Conservation (phyloP, 2,329 filamentous ascomycete species). For the Ilyonectria robusta region DNA sequence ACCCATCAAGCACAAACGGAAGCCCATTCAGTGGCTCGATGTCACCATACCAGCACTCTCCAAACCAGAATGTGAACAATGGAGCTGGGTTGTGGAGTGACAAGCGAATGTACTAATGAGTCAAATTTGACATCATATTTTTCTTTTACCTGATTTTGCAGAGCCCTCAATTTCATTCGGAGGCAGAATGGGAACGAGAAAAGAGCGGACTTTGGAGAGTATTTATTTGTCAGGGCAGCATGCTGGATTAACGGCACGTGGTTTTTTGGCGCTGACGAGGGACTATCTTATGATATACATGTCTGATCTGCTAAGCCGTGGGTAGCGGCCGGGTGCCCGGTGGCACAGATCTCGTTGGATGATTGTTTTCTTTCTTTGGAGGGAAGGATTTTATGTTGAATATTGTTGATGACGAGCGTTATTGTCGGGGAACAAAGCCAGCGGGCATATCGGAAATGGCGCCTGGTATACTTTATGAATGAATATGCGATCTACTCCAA, state of each 20-base stretch:
- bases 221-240: neutral
- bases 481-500: constrained; percentile 4
- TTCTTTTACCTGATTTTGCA: neutral
- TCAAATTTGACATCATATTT: neutral
- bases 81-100: constrained; percentile 46
- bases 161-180: neutral
- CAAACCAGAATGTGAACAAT: constrained; percentile 48
- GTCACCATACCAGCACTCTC: constrained; percentile 54
- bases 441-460: constrained; percentile 10
- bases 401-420: constrained; percentile 25
- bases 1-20: constrained; percentile 51
- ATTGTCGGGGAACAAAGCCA: constrained; percentile 15
- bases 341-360: constrained; percentile 2
- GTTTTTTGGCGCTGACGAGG: constrained; percentile 6
- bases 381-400: constrained; percentile 14
- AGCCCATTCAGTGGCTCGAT: constrained; percentile 55
- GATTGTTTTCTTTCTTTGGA: constrained; percentile 12
- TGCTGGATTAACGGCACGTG: neutral
- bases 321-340: neutral
- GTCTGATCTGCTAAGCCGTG: constrained; percentile 2
- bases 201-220: neutral
- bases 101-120: constrained; percentile 35
- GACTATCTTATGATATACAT: constrained; percentile 10
- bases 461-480: constrained; percentile 14
- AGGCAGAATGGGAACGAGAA: neutral